phyloP scores from a whole-genome alignment of 1,139 yeast species.

The Pichia sp. region DNA sequence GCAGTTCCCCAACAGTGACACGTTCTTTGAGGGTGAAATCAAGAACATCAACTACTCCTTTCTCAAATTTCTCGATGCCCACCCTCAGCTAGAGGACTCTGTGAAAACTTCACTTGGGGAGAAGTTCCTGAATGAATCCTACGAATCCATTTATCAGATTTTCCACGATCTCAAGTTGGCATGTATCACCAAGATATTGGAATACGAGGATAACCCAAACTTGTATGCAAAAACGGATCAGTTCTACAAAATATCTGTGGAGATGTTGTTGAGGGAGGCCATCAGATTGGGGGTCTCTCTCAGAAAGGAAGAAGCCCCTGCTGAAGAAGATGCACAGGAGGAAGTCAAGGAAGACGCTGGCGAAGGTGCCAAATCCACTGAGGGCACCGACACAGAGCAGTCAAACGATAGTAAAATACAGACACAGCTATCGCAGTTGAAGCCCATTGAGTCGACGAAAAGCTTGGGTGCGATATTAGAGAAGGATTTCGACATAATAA shows the following conservation, averaged over 20 bases:
- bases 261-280: conserved; percentile 68
- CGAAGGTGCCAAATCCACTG: conserved; percentile 6
- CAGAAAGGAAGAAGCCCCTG: conserved; percentile 2
- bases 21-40: conserved; percentile 45
- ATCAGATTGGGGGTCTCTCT: conserved; percentile 41
- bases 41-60: conserved; percentile 41
- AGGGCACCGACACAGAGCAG: background rate
- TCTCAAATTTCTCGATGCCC: conserved; percentile 32
- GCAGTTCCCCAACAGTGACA: conserved; percentile 13
- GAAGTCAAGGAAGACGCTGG: conserved; percentile 4
- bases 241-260: conserved; percentile 67
- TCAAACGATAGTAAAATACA: conserved; percentile 6
- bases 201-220: conserved; percentile 33
- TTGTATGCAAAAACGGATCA: conserved; percentile 56
- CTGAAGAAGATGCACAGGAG: conserved; percentile 5
- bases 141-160: conserved; percentile 47
- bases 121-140: conserved; percentile 35
- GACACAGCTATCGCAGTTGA: conserved; percentile 13
- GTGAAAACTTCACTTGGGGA: conserved; percentile 34
- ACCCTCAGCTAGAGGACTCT: conserved; percentile 22
- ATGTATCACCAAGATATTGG: conserved; percentile 39
- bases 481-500: conserved; percentile 65
- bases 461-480: conserved; percentile 29
- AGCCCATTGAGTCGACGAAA: conserved; percentile 28
- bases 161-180: conserved; percentile 75